These are phyloP conservation scores for Pseudocercospora macadamiae DNA, from an alignment of 2,329 filamentous ascomycete genomes.

Conservation along the genomic window DNA sequence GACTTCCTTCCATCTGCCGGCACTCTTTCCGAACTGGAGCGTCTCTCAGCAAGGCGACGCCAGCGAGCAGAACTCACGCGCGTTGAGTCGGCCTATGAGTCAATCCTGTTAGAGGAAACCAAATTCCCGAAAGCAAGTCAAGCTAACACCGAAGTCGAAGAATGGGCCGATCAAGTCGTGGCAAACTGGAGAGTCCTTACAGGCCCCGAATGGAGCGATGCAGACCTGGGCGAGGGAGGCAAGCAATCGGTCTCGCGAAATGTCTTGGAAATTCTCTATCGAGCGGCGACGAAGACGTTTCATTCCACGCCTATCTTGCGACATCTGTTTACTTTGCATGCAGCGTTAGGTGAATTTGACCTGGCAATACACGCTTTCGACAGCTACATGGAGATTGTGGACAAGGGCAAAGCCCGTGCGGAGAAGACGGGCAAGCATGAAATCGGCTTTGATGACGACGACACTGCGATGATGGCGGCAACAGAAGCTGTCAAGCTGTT, in stretches of 20 bases:
- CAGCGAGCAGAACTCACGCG: conserved; percentile 77
- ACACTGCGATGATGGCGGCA: conserved; percentile 74
- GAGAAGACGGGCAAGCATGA: conserved; percentile 73
- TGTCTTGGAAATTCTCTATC: conserved; percentile 83
- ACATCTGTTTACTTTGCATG: conserved; percentile 83
- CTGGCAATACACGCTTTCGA: conserved; percentile 88
- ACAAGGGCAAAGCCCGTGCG: conserved; percentile 79
- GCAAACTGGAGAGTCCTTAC: conserved; percentile 84
- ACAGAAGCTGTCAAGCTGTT: conserved; percentile 78
- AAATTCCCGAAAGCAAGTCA: conserved; percentile 84
- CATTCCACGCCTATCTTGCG: conserved; percentile 89
- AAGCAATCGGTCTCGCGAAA: conserved; percentile 73
- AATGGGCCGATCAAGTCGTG: conserved; percentile 77
- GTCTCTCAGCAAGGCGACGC: conserved; percentile 39
- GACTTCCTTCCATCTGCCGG: conserved; percentile 39
- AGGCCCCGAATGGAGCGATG: conserved; percentile 76
- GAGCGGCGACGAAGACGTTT: conserved; percentile 88
- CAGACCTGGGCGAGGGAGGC: conserved; percentile 79
- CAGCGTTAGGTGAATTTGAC: conserved; percentile 87
- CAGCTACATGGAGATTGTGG: conserved; percentile 87
- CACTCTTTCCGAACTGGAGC: conserved; percentile 32
- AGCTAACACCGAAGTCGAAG: conserved; percentile 76
- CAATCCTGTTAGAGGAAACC: conserved; percentile 74
- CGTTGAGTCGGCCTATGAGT: conserved; percentile 79
- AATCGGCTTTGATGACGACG: conserved; percentile 75